Evolutionary conservation across 192 early-diverging fungal species (phyloP), one percentile per base, ranked within the genome.

Genomic region (Entomortierella parvispora): DNA sequence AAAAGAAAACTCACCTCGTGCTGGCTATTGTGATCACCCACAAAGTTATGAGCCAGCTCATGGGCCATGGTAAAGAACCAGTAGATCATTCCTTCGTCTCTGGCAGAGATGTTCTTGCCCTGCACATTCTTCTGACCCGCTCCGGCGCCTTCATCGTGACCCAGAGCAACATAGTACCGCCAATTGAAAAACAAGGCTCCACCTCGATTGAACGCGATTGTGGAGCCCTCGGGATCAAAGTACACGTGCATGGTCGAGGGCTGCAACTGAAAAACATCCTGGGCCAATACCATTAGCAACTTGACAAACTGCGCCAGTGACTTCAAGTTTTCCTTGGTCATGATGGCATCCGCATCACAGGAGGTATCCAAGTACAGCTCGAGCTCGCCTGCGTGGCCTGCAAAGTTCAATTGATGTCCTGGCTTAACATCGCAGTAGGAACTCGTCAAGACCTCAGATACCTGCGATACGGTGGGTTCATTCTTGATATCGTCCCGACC

Each of bases 51-150:
- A 3, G 85, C 93, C 47, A 97, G 76, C 80, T 95, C 95, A 78
- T 97, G 95, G 54, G 91, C 91, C 45, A 86, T 79, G 5, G 85
- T 89, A 85, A 95, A 89, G 68, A 93, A 97, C 95, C 95, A 95
- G 72, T 94, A 94, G 50, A 89, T 83, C 64, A 83, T 20, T 1
- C 79, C 80, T n/a, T 84, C 82, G 4, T 71, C 80, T 20, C 60
- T 34, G 10, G 74, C 65, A 53, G 54, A 46, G 29, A 77, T 62
- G 3, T 66, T 83, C 46, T 37, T 51, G 22, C 65, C 65, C 55
- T 69, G 58, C 15, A 62, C 50, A 22, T 51, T 54, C 48, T 40
- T 72, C 15, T 65, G 52, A 26, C 47, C 42, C 20, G 22, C 25
- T 2, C 69, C 62, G 1, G 57, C 43, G 1, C 56, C 65, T 17